Percentiles rank a stretch among this genome's conserved stretches.
Conservation (phyloP, 192 early-diverging fungal species). For the Helicostylum pulchrum region DNA sequence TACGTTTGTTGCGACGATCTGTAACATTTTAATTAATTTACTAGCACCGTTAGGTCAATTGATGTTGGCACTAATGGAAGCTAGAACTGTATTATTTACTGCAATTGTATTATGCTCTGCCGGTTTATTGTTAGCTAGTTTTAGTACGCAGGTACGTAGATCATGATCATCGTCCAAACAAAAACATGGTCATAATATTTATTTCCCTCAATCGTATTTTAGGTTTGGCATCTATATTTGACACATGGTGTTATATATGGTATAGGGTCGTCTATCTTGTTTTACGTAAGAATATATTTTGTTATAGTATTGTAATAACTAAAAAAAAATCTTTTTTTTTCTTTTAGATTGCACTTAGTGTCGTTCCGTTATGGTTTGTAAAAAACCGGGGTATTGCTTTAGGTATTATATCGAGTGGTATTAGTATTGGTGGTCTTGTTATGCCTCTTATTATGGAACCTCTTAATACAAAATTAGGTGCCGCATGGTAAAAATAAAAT, state of each 20-base stretch:
- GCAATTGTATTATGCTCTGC: conserved; percentile 3
- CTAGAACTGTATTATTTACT: conserved; percentile 7
- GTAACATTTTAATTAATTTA: conserved; percentile 24
- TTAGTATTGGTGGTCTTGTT: conserved; percentile 68
- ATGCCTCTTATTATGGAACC: conserved; percentile 54
- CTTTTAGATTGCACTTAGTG: conserved; percentile 16
- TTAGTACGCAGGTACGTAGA: conserved; percentile 20
- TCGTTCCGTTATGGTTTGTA: conserved; percentile 62
- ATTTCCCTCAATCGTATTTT: not conserved
- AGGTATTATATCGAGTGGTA: conserved; percentile 67
- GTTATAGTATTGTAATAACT: not conserved
- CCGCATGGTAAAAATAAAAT: conserved; percentile 27
- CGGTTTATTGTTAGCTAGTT: conserved; percentile 23
- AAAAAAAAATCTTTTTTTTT: not conserved
- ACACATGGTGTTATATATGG: conserved; percentile 44
- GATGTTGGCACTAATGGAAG: conserved; percentile 1
- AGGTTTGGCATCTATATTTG: conserved; percentile 51
- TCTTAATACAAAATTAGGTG: conserved; percentile 55
- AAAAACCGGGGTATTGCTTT: conserved; percentile 61
- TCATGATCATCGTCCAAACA: not conserved
- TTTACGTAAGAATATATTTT: conserved; percentile 17
- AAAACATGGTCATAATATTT: no score
- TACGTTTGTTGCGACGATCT: conserved; percentile 25
- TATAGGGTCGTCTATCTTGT: conserved; percentile 29
- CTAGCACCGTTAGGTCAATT: conserved; percentile 19